Evolutionary conservation across 129 eudicot genomes (phyloP).

Genomic region (Saussurea involucrata): DNA sequence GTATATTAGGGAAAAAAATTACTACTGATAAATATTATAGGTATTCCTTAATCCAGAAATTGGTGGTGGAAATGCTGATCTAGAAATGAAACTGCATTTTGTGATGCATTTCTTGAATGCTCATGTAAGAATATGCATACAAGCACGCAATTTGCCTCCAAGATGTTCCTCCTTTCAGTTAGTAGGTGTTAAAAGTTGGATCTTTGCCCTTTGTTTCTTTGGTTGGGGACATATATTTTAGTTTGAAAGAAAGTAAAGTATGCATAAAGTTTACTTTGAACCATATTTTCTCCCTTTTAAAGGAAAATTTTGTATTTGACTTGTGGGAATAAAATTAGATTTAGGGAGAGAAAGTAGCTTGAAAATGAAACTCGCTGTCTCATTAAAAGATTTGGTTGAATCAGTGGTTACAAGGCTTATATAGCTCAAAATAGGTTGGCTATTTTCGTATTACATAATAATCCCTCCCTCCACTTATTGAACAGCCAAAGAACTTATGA

Average conservation of each 20-base stretch:
- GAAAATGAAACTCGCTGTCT: no score
- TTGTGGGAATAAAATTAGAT: no score
- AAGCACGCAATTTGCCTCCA: not conserved
- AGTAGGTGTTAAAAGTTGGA: not conserved
- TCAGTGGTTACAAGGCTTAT: not conserved
- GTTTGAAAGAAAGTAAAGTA: no score
- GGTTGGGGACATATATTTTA: not conserved
- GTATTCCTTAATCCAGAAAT: not conserved
- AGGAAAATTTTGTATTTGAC: no score
- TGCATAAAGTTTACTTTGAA: no score
- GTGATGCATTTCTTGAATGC: not conserved
- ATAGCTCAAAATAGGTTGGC: not conserved
- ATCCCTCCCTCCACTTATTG: not conserved
- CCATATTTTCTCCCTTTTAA: no score
- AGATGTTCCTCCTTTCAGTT: not conserved
- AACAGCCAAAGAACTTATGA: slow-evolving; percentile 2
- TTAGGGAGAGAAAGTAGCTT: no score
- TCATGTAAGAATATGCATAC: not conserved
- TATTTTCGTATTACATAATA: not conserved
- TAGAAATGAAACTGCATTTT: not conserved
- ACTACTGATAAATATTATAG: not conserved
- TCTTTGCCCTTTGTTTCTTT: not conserved
- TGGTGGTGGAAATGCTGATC: not conserved
- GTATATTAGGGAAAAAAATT: not conserved
- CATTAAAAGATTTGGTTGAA: not conserved